Evolutionary conservation across 2,329 filamentous ascomycete genomes (phyloP), one percentile per base, ranked within the genome.

Genomic region (Mycosphaerelloides madeirae): DNA sequence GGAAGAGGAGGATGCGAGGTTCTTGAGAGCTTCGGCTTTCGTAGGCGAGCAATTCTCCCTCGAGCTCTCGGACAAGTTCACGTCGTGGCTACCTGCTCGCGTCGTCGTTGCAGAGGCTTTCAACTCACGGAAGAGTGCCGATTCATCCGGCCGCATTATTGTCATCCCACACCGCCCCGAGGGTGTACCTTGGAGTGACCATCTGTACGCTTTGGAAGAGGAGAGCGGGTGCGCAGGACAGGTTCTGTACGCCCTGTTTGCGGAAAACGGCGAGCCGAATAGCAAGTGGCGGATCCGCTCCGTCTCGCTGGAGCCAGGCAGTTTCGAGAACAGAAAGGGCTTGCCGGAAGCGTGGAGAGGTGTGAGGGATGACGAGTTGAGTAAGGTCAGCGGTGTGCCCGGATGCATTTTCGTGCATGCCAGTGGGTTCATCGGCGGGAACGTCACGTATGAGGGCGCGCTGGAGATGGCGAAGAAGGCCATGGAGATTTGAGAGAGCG

Each of bases 351-450:
- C 82, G 14, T 98, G 93, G 93, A 83, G 91, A 60, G 93, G 93
- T 6, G 83, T 95, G 54, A 78, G 93, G 31, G 93, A 97, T 63
- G 83, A 85, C 57, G 82, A 90, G 67, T 74, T 98, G 41, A 87
- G 91, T 66, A 77, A 78, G 56, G 75, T 89, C 13, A 71, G 78
- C 18, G 81, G 83, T 29, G 74, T 88, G 20, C 72, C 74, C 4
- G 87, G 90, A 6, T 83, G 87, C 51, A 83, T 98, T 20, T 98
- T 98, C 65, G 85, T 96, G 22, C 93, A 98, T 65, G 90, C 90
- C 3, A 84, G 85, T 41, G 93, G 93, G 20, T 98, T 98, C 70
- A 97, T 97, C 62, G 93, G 93, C 14, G 93, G 93, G 2, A 94
- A 96, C 69, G 84, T 86, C 75, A 94, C 85, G 0, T 93, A 86